Conservation (phyloP, 2,329 filamentous ascomycete species). For the Diaporthe longicolla region DNA sequence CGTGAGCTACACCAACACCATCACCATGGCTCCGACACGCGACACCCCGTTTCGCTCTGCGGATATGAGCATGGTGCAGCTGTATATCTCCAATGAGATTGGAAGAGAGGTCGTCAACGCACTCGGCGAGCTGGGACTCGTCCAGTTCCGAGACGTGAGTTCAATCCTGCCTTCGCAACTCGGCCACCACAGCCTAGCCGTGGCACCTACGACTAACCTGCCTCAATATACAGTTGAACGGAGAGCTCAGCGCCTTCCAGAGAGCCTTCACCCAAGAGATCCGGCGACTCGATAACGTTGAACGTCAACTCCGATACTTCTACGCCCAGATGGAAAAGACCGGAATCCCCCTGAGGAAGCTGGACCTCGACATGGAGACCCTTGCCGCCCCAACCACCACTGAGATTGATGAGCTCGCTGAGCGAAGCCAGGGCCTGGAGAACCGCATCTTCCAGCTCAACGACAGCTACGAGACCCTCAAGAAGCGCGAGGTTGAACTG, state of each 20-base stretch:
- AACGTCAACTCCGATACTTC: conserved; percentile 97
- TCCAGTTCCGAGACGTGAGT: conserved; percentile 96
- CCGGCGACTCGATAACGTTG: conserved; percentile 95
- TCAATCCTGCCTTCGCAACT: conserved; percentile 44
- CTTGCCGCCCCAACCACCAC: conserved; percentile 90
- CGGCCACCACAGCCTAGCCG: conserved; percentile 33
- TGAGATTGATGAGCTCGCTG: conserved; percentile 95
- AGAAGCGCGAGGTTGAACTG: conserved; percentile 96
- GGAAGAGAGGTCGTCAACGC: conserved; percentile 97
- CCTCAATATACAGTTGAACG: conserved; percentile 78
- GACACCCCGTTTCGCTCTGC: conserved; percentile 99
- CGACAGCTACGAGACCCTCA: conserved; percentile 98
- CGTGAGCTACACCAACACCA: conserved; percentile 43
- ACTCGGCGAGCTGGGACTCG: conserved; percentile 93
- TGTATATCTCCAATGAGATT: conserved; percentile 99
- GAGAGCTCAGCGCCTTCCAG: conserved; percentile 94
- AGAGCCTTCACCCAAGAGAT: conserved; percentile 98
- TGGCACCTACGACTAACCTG: conserved; percentile 43
- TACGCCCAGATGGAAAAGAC: conserved; percentile 96
- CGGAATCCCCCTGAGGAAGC: conserved; percentile 85
- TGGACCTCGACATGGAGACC: conserved; percentile 90
- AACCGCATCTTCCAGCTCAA: conserved; percentile 92
- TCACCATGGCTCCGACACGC: conserved; percentile 74
- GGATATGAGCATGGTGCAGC: conserved; percentile 99
- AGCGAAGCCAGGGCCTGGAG: conserved; percentile 92